These are phyloP conservation scores for Thelonectria blattea DNA, from an alignment of 2,329 filamentous ascomycete genomes.

Conservation along the genomic window DNA sequence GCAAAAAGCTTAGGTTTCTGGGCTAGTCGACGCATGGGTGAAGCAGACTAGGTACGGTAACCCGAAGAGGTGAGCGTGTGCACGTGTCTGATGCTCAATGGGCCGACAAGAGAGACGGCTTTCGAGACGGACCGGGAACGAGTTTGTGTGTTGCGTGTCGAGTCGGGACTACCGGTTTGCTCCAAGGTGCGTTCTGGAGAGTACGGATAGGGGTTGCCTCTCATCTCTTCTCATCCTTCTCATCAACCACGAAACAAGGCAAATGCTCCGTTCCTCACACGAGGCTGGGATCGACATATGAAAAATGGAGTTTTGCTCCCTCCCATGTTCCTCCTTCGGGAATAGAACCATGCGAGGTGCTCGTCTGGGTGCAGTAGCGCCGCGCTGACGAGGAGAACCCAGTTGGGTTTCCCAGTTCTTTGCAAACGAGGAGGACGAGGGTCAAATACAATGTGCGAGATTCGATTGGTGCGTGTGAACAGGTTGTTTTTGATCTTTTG, in stretches of 20 bases:
- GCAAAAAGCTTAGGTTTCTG: constrained; percentile 29
- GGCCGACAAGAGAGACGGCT: constrained; percentile 17
- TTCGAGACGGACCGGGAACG: constrained; percentile 7
- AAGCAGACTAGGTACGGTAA: no score
- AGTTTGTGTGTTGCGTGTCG: neutral
- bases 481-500: constrained; percentile 1
- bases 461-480: constrained; percentile 39
- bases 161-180: neutral
- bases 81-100: constrained; percentile 47
- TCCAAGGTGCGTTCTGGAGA: neutral
- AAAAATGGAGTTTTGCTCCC: constrained; percentile 15
- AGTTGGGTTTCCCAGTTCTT: constrained; percentile 7
- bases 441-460: constrained; percentile 28
- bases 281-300: constrained; percentile 2
- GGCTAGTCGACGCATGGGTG: no score
- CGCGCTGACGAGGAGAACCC: constrained; percentile 19
- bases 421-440: constrained; percentile 28
- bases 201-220: no score
- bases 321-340: constrained; percentile 18
- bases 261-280: constrained; percentile 2
- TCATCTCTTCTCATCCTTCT: no score
- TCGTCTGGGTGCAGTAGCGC: constrained; percentile 4
- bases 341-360: constrained; percentile 30
- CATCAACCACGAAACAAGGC: neutral
- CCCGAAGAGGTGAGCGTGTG: constrained; percentile 27